Conservation (phyloP, 1,139 yeast species). For the Protomyces arabidopsidicola region DNA sequence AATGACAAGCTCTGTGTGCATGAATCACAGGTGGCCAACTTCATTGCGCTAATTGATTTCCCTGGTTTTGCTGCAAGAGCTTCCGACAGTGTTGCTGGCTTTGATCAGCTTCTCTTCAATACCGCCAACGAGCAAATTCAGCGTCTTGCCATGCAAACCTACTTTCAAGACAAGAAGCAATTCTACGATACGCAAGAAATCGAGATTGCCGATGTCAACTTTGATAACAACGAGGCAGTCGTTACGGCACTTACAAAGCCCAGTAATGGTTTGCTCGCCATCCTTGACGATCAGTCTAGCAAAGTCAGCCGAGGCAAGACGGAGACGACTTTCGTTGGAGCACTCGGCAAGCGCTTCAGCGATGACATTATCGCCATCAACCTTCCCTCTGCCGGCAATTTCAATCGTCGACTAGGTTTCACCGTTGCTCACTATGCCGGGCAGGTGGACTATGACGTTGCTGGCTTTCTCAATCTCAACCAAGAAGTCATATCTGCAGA, state of each 20-base stretch:
- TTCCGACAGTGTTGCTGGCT: constrained; percentile 29
- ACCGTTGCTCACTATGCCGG: constrained; percentile 44
- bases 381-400: constrained; percentile 35
- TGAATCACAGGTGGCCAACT: constrained; percentile 40
- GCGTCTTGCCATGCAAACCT: constrained; percentile 41
- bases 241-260: constrained; percentile 42
- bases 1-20: constrained; percentile 41
- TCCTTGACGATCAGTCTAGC: constrained; percentile 43
- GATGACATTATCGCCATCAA: constrained; percentile 37
- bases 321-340: constrained; percentile 38
- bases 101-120: constrained; percentile 44
- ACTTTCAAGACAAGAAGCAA: constrained; percentile 42
- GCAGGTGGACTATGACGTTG: constrained; percentile 42
- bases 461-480: constrained; percentile 39
- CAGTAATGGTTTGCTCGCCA: constrained; percentile 40
- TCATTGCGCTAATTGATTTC: constrained; percentile 43
- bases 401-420: constrained; percentile 35
- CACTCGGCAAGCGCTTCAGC: constrained; percentile 40
- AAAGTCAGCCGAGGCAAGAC: constrained; percentile 38
- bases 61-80: constrained; percentile 38
- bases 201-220: constrained; percentile 40
- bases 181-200: constrained; percentile 44
- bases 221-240: constrained; percentile 44
- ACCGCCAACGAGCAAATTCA: constrained; percentile 45
- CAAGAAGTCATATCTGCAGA: constrained; percentile 44